Evolutionary conservation across 2,329 filamentous ascomycete species (phyloP).

Genomic region (Alternaria ethzedia): DNA sequence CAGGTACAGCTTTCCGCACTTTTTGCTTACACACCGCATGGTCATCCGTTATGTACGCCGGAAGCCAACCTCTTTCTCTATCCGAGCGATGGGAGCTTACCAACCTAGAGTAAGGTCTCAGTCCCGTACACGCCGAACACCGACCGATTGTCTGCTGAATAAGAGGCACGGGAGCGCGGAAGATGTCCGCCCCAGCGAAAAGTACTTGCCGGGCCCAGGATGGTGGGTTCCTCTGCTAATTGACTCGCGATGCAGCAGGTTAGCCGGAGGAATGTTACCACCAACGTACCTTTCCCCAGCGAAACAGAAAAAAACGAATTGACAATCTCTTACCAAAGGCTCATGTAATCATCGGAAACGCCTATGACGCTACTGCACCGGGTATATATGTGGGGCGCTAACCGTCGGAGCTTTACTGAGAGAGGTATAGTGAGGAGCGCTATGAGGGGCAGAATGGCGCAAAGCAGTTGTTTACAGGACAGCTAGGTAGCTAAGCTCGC

Average conservation of each 20-base stretch:
- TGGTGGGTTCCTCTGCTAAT: not conserved
- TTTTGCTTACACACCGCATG: conserved; percentile 23
- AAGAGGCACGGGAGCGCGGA: not conserved
- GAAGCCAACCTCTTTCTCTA: conserved; percentile 6
- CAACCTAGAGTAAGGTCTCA: not conserved
- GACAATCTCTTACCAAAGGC: conserved; percentile 10
- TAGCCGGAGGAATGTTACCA: not conserved
- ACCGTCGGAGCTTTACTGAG: not conserved
- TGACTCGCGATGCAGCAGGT: not conserved
- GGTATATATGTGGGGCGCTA: conserved; percentile 1
- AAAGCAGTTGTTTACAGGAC: not conserved
- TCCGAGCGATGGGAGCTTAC: conserved; percentile 3
- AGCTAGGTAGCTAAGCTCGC: not conserved
- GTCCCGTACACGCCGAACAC: not conserved
- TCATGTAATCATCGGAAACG: conserved; percentile 11
- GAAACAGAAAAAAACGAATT: not conserved
- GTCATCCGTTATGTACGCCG: conserved; percentile 11
- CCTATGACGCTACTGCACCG: conserved; percentile 10
- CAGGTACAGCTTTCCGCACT: conserved; percentile 11
- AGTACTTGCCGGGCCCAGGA: not conserved
- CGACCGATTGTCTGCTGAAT: not conserved
- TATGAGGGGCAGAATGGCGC: conserved; percentile 5
- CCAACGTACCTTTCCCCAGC: not conserved
- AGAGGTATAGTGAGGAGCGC: not conserved
- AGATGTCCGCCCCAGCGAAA: not conserved